Percentiles rank a stretch among this genome's conserved stretches.
These are phyloP conservation scores for Chlamydomonas eustigma DNA, from an alignment of 139 green algal genomes.

Conservation along the genomic window DNA sequence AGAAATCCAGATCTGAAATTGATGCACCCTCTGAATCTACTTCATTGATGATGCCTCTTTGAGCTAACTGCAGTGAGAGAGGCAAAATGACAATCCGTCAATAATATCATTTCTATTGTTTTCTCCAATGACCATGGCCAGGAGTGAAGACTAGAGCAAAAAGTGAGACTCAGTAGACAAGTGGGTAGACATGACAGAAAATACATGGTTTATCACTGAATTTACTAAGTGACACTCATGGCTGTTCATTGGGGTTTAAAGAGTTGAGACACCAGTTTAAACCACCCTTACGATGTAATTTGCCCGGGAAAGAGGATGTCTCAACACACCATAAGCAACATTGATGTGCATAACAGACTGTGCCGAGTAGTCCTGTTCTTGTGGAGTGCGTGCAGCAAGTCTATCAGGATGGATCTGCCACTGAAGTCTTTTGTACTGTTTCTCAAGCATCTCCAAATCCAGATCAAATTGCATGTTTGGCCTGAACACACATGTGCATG, in stretches of 20 bases:
- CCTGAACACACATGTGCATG: too few species aligned
- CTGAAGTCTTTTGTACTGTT: constrained; percentile 59
- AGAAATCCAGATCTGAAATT: constrained; percentile 56
- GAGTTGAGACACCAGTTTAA: too few species aligned
- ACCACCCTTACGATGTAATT: constrained; percentile 61
- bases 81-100: too few species aligned
- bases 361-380: constrained; percentile 52
- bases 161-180: too few species aligned
- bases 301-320: constrained; percentile 48
- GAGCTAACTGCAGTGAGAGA: constrained; percentile 40
- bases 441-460: constrained; percentile 46
- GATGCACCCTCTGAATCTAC: constrained; percentile 40
- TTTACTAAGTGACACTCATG: too few species aligned
- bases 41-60: constrained; percentile 19
- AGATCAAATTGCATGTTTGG: constrained; percentile 44
- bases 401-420: constrained; percentile 65
- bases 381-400: constrained; percentile 20
- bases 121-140: too few species aligned
- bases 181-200: too few species aligned
- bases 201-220: too few species aligned
- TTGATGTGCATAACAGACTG: constrained; percentile 61
- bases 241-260: too few species aligned
- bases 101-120: too few species aligned
- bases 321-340: constrained; percentile 58
- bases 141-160: too few species aligned